Conservation (phyloP, 75 land plant species). For the Adiantum capillusveneris region DNA sequence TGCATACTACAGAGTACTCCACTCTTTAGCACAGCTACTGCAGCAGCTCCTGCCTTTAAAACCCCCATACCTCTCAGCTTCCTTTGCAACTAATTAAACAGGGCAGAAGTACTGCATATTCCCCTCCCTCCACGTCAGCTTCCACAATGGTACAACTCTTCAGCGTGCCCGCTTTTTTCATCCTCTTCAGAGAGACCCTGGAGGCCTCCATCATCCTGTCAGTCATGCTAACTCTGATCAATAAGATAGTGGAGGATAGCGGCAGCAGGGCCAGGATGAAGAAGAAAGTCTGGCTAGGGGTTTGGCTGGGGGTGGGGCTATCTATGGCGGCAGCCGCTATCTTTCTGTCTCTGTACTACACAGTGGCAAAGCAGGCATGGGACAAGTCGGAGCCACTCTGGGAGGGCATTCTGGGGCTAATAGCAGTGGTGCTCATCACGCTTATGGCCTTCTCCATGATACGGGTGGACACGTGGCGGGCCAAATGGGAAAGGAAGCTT, state of each 20-base stretch:
- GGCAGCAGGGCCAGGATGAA: neutral
- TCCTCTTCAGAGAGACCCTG: constrained; percentile 22
- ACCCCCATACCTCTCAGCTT: too few relatives aligned
- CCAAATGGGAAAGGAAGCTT: constrained; percentile 20
- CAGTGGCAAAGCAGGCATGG: constrained; percentile 22
- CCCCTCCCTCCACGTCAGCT: too few relatives aligned
- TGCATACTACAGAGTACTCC: too few relatives aligned
- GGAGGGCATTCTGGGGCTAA: constrained; percentile 13
- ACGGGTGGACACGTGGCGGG: constrained; percentile 19
- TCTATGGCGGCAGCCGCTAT: constrained; percentile 10
- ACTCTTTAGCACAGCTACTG: too few relatives aligned
- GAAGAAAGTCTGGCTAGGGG: constrained; percentile 17
- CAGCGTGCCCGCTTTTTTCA: constrained; percentile 20
- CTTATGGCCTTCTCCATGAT: constrained; percentile 26
- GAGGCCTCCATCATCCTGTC: constrained; percentile 18
- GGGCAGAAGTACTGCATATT: too few relatives aligned
- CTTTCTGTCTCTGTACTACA: constrained; percentile 21
- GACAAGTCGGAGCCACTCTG: constrained; percentile 11
- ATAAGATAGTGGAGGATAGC: constrained; percentile 8
- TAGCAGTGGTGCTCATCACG: constrained; percentile 16
- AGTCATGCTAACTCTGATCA: constrained; percentile 10
- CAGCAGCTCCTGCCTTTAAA: too few relatives aligned
- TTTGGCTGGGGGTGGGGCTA: constrained; percentile 3
- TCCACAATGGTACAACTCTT: constrained; percentile 21
- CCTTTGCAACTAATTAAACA: too few relatives aligned